These are phyloP conservation scores for Lachnum nothofagi DNA, from an alignment of 2,329 filamentous ascomycete species.

Conservation along the genomic window DNA sequence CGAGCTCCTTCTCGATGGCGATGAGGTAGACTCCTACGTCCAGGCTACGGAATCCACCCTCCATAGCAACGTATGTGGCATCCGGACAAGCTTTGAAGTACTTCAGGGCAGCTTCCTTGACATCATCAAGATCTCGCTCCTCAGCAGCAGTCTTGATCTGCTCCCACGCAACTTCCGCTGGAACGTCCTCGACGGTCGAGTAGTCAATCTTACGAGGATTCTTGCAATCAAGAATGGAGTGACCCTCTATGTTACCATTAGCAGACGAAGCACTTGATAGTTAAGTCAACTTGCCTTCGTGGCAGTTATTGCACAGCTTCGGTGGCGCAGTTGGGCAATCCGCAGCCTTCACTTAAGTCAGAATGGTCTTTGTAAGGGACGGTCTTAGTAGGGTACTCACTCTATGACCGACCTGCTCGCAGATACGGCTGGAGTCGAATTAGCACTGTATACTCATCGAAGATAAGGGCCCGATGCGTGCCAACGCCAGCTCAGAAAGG, in stretches of 20 bases:
- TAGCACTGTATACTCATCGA: no score
- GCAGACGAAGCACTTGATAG: neutral
- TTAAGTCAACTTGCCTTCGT: constrained; percentile 45
- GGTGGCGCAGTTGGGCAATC: constrained; percentile 60
- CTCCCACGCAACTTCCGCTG: constrained; percentile 53
- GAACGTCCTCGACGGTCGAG: constrained; percentile 43
- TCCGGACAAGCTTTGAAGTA: constrained; percentile 58
- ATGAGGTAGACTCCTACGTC: constrained; percentile 56
- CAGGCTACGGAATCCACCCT: constrained; percentile 53
- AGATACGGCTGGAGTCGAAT: no score
- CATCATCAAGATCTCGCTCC: constrained; percentile 56
- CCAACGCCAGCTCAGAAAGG: no score
- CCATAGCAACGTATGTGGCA: constrained; percentile 55
- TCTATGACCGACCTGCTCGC: constrained; percentile 49
- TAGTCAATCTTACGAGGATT: constrained; percentile 56
- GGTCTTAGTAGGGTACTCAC: constrained; percentile 2
- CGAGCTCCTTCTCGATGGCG: constrained; percentile 53
- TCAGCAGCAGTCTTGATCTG: constrained; percentile 48
- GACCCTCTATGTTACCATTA: constrained; percentile 40
- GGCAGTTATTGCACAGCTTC: constrained; percentile 56
- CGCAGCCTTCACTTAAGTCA: constrained; percentile 33
- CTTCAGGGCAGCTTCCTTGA: constrained; percentile 53
- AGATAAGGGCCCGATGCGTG: no score
- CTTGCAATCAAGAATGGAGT: constrained; percentile 51
- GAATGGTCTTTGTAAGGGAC: neutral